Percentiles rank a stretch among this genome's conserved stretches.
These are phyloP conservation scores for Ceratobasidium papillatum DNA, from an alignment of 1,284 basidiomycete species.

Conservation along the genomic window DNA sequence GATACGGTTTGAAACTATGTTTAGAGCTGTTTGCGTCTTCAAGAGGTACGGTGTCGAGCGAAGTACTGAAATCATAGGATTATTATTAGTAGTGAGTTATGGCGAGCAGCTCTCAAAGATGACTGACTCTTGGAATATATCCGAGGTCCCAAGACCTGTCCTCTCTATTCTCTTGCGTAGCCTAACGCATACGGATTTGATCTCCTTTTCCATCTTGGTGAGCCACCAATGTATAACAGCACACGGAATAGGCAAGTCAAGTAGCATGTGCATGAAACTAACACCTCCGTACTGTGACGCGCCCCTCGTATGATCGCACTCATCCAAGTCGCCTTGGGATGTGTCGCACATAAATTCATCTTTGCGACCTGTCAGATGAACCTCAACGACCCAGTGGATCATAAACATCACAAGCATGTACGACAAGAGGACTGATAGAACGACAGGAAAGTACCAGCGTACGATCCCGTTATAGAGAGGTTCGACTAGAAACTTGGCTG, in stretches of 20 bases:
- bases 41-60: neutral
- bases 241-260: conserved; percentile 20
- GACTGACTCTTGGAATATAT: conserved; percentile 18
- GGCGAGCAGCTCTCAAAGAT: neutral
- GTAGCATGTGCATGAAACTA: conserved; percentile 8
- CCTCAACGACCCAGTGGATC: conserved; percentile 18
- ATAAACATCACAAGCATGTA: conserved; percentile 20
- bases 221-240: conserved; percentile 33
- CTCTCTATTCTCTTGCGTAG: conserved; percentile 12
- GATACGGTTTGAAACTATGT: neutral
- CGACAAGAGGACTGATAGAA: conserved; percentile 3
- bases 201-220: conserved; percentile 28
- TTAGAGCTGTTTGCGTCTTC: neutral
- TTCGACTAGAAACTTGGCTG: conserved; percentile 15
- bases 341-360: neutral
- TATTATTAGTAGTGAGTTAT: neutral
- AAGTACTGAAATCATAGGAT: neutral
- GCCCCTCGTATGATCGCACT: neutral
- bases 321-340: neutral
- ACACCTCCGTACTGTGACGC: conserved; percentile 19
- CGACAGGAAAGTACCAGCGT: conserved; percentile 34
- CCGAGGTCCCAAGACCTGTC: neutral
- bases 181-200: conserved; percentile 9
- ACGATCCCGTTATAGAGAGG: conserved; percentile 26
- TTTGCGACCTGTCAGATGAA: neutral